Evolutionary conservation across 352 stramenopile genomes (phyloP).

Genomic region (Heterotrichella gracilis): DNA sequence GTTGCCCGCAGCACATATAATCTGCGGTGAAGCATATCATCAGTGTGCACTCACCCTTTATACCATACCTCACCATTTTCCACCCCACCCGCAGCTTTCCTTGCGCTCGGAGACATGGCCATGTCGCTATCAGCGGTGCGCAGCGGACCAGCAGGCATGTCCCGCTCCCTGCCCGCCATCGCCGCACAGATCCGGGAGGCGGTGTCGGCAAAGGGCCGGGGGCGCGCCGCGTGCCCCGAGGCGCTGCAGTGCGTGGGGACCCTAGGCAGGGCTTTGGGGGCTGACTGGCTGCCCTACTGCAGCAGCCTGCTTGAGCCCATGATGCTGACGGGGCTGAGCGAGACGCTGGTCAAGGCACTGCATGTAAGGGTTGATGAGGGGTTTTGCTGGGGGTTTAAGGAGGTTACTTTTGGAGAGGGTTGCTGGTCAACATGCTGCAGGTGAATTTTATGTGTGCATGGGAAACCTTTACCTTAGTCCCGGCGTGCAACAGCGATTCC

Average conservation of each 20-base stretch:
- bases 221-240: conserved; percentile 19
- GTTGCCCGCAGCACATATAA: conserved; percentile 44
- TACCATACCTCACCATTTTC: not conserved
- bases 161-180: conserved; percentile 22
- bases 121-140: conserved; percentile 19
- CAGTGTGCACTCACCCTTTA: conserved; percentile 20
- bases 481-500: too few relatives aligned
- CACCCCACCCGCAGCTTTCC: not conserved
- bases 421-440: too few relatives aligned
- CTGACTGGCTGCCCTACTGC: conserved; percentile 28
- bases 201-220: conserved; percentile 3
- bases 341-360: conserved; percentile 59
- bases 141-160: conserved; percentile 28
- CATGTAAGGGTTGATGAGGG: too few relatives aligned
- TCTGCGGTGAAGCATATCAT: conserved; percentile 40
- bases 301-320: conserved; percentile 34
- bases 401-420: too few relatives aligned
- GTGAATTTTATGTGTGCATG: too few relatives aligned
- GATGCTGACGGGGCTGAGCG: conserved; percentile 49
- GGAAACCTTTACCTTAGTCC: too few relatives aligned
- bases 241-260: conserved; percentile 40
- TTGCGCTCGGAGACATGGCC: conserved; percentile 22
- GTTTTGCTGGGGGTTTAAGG: too few relatives aligned
- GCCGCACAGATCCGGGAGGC: conserved; percentile 11
- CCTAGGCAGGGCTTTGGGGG: conserved; percentile 34